These are phyloP conservation scores for Fusarium napiforme DNA, from an alignment of 2,329 filamentous ascomycete genomes.

Conservation along the genomic window DNA sequence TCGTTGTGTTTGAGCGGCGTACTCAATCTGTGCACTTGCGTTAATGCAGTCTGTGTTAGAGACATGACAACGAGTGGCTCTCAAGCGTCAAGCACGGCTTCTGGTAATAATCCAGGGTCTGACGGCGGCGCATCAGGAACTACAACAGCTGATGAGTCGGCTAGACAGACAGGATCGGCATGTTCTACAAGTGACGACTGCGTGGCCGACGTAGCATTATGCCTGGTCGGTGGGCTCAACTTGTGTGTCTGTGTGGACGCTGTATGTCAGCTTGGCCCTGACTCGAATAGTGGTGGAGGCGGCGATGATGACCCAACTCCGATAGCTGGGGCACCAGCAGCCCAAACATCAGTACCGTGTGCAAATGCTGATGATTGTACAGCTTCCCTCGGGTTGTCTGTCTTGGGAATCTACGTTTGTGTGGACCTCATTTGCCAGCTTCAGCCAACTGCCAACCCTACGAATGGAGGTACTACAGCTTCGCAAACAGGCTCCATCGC, in stretches of 20 bases:
- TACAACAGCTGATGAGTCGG: neutral
- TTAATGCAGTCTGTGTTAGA: slow-evolving; percentile 15
- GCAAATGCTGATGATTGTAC: neutral
- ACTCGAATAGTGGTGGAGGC: neutral
- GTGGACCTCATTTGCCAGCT: slow-evolving; percentile 17
- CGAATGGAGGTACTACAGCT: neutral
- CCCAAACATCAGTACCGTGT: neutral
- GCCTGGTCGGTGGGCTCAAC: neutral
- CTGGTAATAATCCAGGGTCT: neutral
- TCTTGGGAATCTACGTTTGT: slow-evolving; percentile 4
- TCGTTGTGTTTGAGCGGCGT: neutral
- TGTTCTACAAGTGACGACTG: slow-evolving; percentile 8
- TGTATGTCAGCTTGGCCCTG: neutral
- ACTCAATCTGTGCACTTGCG: slow-evolving; percentile 11
- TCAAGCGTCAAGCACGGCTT: neutral
- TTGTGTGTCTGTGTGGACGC: neutral
- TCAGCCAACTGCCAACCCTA: neutral
- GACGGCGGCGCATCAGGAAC: neutral
- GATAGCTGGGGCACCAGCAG: neutral
- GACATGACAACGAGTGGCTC: neutral
- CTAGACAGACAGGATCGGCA: neutral
- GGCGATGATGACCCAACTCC: neutral
- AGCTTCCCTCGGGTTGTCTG: slow-evolving; percentile 6
- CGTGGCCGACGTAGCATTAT: neutral
- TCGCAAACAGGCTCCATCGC: neutral